Base-by-base conservation (phyloP, 495 filamentous ascomycete species). In the Chaetomium cochliodes region DNA sequence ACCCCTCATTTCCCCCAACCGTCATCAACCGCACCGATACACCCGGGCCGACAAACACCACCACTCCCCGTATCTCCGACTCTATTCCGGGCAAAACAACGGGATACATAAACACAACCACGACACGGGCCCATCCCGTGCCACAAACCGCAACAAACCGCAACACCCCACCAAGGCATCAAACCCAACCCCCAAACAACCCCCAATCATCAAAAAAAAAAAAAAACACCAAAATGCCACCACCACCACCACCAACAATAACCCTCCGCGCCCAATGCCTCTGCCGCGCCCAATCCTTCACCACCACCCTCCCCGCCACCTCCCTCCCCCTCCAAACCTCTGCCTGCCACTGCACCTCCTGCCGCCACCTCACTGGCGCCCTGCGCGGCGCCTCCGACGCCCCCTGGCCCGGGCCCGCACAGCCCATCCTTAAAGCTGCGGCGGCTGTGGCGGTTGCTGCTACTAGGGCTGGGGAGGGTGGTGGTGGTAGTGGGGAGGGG, bases 321-420 rank as follows among this genome's bases (percentile, higher is more conserved):
- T 28, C 49, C 33, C 68, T 77, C 9, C 77, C 74, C 2, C 67
- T 76, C 18, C 5, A 55, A 3, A 64, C 65, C 11, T 64, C 65
- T 5, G 70, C 58, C 65, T 81, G 78, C 74, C 78, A 81, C 73
- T 81, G 78, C 72, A 68, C 57, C 30, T 79, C 77, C 15, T 81
- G 78, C 68, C 71, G 78, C 4, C 77, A 70, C 63, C 22, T 65
- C 64, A 74, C 72, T 8, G 78, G 78, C 51, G 71, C 72, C 3
- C 60, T 79, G 18, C 72, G 70, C 67, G 64, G 70, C 67, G 64
- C 69, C 12, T 58, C 51, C 30, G 65, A 60, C 25, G 60, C 65
- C 0, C 20, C 25, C 20, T 76, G 74, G 74, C 67, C 70, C 3
- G 63, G 65, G 12, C 22, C 33, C 13, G 22, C 20, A 3, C 9